phyloP scores from a whole-genome alignment of 2,329 filamentous ascomycete genomes.

The Ceratocystis lukuohia region DNA sequence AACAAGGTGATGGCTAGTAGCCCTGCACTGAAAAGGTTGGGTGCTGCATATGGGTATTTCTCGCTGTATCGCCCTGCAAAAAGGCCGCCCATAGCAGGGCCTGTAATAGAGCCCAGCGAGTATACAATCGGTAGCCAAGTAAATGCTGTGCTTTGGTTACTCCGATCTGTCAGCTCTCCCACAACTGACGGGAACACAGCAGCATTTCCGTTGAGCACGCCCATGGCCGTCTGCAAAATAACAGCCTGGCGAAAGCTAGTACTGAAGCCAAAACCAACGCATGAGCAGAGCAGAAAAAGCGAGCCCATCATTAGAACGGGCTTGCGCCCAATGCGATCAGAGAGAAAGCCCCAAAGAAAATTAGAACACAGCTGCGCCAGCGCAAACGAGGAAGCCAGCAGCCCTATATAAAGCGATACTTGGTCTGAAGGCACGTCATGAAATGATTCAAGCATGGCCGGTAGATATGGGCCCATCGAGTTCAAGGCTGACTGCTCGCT shows the following conservation, averaged over 20 bases:
- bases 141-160: slow-evolving; percentile 86
- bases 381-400: slow-evolving; percentile 83
- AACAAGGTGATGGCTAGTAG: slow-evolving; percentile 61
- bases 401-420: slow-evolving; percentile 76
- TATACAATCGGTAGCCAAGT: slow-evolving; percentile 95
- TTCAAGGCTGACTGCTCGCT: slow-evolving; percentile 95
- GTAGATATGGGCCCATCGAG: slow-evolving; percentile 88
- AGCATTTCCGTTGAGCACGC: slow-evolving; percentile 85
- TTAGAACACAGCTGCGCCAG: slow-evolving; percentile 86
- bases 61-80: slow-evolving; percentile 50
- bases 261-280: slow-evolving; percentile 78
- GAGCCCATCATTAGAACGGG: slow-evolving; percentile 67
- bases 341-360: slow-evolving; percentile 45
- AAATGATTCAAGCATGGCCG: slow-evolving; percentile 79
- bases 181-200: slow-evolving; percentile 86
- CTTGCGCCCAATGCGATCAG: slow-evolving; percentile 57
- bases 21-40: slow-evolving; percentile 65
- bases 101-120: slow-evolving; percentile 82
- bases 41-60: slow-evolving; percentile 69
- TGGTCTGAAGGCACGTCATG: slow-evolving; percentile 59
- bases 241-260: slow-evolving; percentile 71
- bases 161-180: slow-evolving; percentile 87
- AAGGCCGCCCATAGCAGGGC: slow-evolving; percentile 78
- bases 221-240: slow-evolving; percentile 78
- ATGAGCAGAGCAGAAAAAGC: slow-evolving; percentile 66